Evolutionary conservation across 495 filamentous ascomycete species (phyloP), one percentile per base, ranked within the genome.

Genomic region (Pseudoneurospora amorphoporcata): DNA sequence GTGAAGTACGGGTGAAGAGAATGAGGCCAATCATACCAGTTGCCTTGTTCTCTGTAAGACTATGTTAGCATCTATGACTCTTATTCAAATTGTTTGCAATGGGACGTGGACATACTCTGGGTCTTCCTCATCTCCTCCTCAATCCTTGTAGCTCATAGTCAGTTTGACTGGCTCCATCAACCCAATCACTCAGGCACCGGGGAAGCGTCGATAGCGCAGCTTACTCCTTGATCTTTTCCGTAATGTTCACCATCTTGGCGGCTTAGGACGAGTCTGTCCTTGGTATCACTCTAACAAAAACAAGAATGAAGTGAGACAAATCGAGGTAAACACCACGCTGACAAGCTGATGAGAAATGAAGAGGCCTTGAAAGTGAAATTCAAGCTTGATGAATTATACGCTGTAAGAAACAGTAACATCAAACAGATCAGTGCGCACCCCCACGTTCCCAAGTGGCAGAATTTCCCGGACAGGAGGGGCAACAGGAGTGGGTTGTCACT

Each of bases 111-210:
- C 83, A 84, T 89, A 95, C 94, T 97, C 84, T 99, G 96, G 79
- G 96, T 99, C 89, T 90, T 92, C 77, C 87, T 89, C 96, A 99
- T 99, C 91, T 99, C 96, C 86, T 95, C 94, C 88, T 99, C 96
- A 76, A 99, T 99, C 89, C 96, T 65, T 97, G 74, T 23, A 35
- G 8, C 69, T 72, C 75, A 70, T 17, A 5, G 43, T 81, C 45
- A 82, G 81, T 72, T 73, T 41, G 14, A 38, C 65, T 16, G 5
- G 17, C 29, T 65, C 14, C 53, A 35, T 65, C 29, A 65, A 61
- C 53, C 5, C 53, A 23, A 71, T 61, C 16, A 29, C 16, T 14
- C 45, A 42, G 32, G 43, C 32, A 68, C 43, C 23, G 2, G 2
- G 2, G 32, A 23, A 1, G 41, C 23, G 8, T 19, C 53, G 12